A percentile compares a stretch with the other conserved stretches of the same genome.
phyloP scores from a whole-genome alignment of 768 basidiomycete genomes.

The Panaeolus cyanescens region DNA sequence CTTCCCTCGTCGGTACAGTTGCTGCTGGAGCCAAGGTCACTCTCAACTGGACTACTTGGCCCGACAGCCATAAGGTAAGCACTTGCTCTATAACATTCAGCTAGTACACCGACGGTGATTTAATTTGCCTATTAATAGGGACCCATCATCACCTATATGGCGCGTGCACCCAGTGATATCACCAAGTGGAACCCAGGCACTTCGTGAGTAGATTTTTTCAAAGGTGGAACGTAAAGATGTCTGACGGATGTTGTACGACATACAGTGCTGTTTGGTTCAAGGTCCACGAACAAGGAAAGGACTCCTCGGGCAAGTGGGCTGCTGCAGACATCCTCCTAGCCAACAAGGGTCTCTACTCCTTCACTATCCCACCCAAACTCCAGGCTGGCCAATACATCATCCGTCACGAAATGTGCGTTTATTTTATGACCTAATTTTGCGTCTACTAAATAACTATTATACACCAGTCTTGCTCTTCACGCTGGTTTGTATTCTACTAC shows the following conservation, averaged over 20 bases:
- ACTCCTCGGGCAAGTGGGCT: slow-evolving; percentile 45
- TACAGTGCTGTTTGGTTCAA: slow-evolving; percentile 54
- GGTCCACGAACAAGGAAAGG: slow-evolving; percentile 47
- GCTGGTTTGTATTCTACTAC: slow-evolving; percentile 19
- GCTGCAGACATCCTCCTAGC: slow-evolving; percentile 40
- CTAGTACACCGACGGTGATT: neutral
- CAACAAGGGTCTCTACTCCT: slow-evolving; percentile 42
- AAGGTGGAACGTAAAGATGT: too few relatives aligned
- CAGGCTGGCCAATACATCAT: slow-evolving; percentile 51
- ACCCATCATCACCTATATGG: slow-evolving; percentile 49
- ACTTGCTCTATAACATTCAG: neutral
- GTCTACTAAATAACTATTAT: neutral
- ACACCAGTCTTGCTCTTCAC: slow-evolving; percentile 39
- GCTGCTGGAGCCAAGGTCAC: slow-evolving; percentile 39
- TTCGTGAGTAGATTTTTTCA: slow-evolving; percentile 24
- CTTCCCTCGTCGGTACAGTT: slow-evolving; percentile 41
- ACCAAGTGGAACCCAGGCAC: slow-evolving; percentile 44
- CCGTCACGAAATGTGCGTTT: slow-evolving; percentile 45
- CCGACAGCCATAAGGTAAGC: slow-evolving; percentile 31
- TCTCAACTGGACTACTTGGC: slow-evolving; percentile 45
- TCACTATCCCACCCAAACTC: slow-evolving; percentile 47
- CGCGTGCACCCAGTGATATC: slow-evolving; percentile 44
- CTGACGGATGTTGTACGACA: neutral
- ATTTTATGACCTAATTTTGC: neutral
- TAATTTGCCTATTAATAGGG: slow-evolving; percentile 24